Base-by-base conservation (phyloP, 2,329 filamentous ascomycete species). In the Cryphonectria naterciae region DNA sequence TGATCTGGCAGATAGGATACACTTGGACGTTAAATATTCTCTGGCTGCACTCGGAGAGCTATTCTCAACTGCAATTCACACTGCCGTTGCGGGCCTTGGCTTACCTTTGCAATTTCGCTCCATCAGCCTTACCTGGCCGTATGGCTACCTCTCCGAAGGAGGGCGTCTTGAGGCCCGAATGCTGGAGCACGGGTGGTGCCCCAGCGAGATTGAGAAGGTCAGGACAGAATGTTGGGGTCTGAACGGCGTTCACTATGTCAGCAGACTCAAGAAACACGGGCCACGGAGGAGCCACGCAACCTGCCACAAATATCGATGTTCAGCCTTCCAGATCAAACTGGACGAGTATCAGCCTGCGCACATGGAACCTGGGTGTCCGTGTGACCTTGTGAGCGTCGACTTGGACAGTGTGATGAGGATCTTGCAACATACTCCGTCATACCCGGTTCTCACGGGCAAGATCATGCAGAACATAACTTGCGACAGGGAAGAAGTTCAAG, bases 161-260 rank as follows among this genome's bases (percentile, higher is more conserved):
- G 69, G 75, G 2, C 62, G 66, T 5, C 70, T 78, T 0, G 75
- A 78, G 66, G 60, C 35, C 11, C 73, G 72, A 32, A 80, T 81
- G 78, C 69, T 76, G 25, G 56, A 68, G 7, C 62, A 70, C 39
- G 79, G 79, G 1, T 80, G 79, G 79, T 81, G 79, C 65, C 74
- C 72, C 1, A 80, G 79, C 56, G 78, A 80, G 70, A 74, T 80
- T 22, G 75, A 75, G 41, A 78, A 76, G 74, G 76, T 75, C 15
- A 73, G 73, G 22, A 72, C 66, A 8, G 75, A 73, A 32, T 77
- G 73, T 10, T 72, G 73, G 17, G 75, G 74, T 2, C 56, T 77
- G 17, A 64, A 73, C 1, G 77, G 77, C 54, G 74, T 77, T 67
- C 73, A 76, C 58, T 77, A 73, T 66, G 73, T 73, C 43, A 75